Conservation (phyloP, 192 early-diverging fungal genomes). For the Coemansia erecta region DNA sequence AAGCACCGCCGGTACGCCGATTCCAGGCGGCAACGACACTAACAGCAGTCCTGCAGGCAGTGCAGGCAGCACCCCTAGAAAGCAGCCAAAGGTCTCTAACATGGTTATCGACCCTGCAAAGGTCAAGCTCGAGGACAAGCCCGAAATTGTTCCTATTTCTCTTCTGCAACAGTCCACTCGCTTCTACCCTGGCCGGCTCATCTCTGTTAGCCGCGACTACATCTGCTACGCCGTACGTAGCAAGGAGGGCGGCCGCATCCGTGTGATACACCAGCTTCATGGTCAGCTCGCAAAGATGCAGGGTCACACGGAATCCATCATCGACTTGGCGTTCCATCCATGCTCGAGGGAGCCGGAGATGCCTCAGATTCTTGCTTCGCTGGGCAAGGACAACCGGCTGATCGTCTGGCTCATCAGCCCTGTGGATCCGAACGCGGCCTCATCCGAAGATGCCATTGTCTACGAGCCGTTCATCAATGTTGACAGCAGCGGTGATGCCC, state of each 20-base stretch:
- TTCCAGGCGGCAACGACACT: constrained; percentile 1
- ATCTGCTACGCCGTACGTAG: constrained; percentile 51
- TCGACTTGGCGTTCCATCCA: constrained; percentile 50
- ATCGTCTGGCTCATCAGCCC: constrained; percentile 46
- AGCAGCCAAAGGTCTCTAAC: constrained; percentile 11
- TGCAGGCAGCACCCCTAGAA: background rate
- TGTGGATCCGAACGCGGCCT: constrained; percentile 18
- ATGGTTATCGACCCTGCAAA: constrained; percentile 33
- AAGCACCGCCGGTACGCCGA: background rate
- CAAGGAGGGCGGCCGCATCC: constrained; percentile 49
- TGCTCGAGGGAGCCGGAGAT: constrained; percentile 32
- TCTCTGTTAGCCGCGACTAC: constrained; percentile 47
- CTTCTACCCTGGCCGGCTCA: constrained; percentile 34
- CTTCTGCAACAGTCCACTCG: constrained; percentile 43
- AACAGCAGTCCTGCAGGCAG: background rate
- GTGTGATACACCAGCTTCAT: constrained; percentile 49
- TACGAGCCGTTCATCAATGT: constrained; percentile 50
- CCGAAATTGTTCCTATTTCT: constrained; percentile 43
- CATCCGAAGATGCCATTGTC: constrained; percentile 32
- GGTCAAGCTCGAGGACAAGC: constrained; percentile 28
- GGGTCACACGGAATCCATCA: constrained; percentile 44
- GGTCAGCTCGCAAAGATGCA: constrained; percentile 46
- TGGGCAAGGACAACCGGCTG: constrained; percentile 51
- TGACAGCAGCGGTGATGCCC: constrained; percentile 42
- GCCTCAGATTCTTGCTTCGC: constrained; percentile 45